Conservation (phyloP, 345 rosid species). For the Euphorbia peplus region DNA sequence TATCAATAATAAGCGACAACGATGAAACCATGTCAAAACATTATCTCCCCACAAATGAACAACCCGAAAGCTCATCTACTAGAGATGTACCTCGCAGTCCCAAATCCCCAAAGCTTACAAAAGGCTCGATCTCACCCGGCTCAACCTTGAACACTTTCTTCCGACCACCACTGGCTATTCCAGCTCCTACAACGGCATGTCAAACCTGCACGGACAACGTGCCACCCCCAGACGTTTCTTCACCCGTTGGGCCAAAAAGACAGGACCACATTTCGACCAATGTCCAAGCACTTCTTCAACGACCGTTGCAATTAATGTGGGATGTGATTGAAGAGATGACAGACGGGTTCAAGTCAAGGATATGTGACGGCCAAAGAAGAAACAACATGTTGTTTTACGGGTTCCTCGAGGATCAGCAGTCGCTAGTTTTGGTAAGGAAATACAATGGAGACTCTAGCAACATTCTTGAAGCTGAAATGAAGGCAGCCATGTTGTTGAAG, state of each 20-base stretch:
- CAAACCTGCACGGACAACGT: constrained; percentile 1
- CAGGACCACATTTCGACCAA: background rate
- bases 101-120: constrained; percentile 24
- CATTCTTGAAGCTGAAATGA: constrained; percentile 36
- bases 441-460: background rate
- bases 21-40: constrained; percentile 16
- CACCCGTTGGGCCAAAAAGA: background rate
- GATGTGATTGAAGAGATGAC: constrained; percentile 32
- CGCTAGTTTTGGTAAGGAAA: constrained; percentile 24
- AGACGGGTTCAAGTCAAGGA: constrained; percentile 21
- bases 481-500: constrained; percentile 28
- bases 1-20: constrained; percentile 27
- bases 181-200: background rate
- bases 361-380: constrained; percentile 3
- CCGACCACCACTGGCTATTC: background rate
- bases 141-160: background rate
- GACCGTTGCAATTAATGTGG: constrained; percentile 35
- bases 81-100: constrained; percentile 15
- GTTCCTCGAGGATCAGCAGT: constrained; percentile 5
- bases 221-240: background rate
- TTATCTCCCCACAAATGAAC: background rate
- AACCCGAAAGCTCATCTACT: constrained; percentile 11
- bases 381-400: constrained; percentile 21
- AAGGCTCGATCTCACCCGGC: constrained; percentile 11
- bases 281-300: background rate